These are phyloP conservation scores for Zasmidium angulare DNA, from an alignment of 2,329 filamentous ascomycete species.

Conservation along the genomic window DNA sequence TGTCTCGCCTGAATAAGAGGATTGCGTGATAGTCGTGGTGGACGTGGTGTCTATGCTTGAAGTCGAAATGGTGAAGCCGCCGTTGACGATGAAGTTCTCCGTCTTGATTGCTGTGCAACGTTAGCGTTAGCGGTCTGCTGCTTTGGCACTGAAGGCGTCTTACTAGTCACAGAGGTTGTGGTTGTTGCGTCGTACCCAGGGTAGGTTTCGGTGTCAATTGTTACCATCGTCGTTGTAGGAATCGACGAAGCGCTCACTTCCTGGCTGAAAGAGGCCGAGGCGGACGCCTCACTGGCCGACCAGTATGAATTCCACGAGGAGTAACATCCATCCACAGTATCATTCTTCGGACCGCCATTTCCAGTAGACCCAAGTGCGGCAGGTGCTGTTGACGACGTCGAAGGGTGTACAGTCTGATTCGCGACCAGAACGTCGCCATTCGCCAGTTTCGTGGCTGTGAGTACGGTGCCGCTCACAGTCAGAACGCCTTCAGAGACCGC, in stretches of 20 bases:
- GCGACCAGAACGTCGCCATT: constrained; percentile 4
- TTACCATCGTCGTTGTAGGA: background rate
- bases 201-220: background rate
- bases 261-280: background rate
- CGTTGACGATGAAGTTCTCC: background rate
- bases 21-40: background rate
- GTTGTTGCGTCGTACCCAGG: background rate
- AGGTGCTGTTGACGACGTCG: background rate
- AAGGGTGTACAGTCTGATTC: background rate
- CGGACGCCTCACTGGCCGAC: constrained; percentile 1
- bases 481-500: background rate
- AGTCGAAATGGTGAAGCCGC: constrained; percentile 7
- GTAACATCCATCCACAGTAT: background rate
- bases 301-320: constrained; percentile 5
- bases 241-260: background rate
- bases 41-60: background rate
- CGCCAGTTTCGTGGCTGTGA: constrained; percentile 5
- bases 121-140: background rate
- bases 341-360: background rate
- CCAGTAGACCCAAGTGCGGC: background rate
- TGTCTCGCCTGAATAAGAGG: background rate
- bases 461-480: background rate
- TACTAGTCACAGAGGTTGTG: background rate
- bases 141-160: background rate
- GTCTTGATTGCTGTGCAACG: background rate